A percentile compares a stretch with the other conserved stretches of the same genome.
Evolutionary conservation across 495 filamentous ascomycete genomes (phyloP).

Genomic region (Penicillium canariense): DNA sequence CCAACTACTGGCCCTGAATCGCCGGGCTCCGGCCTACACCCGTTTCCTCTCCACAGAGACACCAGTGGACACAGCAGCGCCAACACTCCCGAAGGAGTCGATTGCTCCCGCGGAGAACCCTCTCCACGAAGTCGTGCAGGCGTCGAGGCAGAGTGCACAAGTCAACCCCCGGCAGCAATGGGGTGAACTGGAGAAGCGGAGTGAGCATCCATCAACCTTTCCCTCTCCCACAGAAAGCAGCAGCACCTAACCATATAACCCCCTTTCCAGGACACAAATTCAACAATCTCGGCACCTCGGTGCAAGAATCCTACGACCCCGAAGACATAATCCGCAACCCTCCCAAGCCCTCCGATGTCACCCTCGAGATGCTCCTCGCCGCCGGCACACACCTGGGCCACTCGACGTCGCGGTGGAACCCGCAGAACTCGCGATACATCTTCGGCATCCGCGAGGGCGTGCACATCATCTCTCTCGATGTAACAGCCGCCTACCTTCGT

Average conservation of each 20-base stretch:
- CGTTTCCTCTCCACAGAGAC: slow-evolving; percentile 40
- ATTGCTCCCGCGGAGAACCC: slow-evolving; percentile 14
- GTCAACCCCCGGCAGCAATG: slow-evolving; percentile 6
- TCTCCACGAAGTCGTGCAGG: slow-evolving; percentile 15
- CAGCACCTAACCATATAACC: not conserved
- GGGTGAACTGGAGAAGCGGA: slow-evolving; percentile 12
- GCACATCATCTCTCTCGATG: slow-evolving; percentile 90
- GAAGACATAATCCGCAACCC: slow-evolving; percentile 66
- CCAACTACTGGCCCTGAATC: slow-evolving; percentile 41
- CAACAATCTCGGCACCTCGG: slow-evolving; percentile 29
- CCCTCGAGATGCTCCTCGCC: slow-evolving; percentile 89
- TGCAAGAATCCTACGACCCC: slow-evolving; percentile 57
- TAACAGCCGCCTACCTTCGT: slow-evolving; percentile 81
- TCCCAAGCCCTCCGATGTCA: slow-evolving; percentile 72
- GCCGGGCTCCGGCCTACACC: slow-evolving; percentile 34
- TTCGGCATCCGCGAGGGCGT: slow-evolving; percentile 85
- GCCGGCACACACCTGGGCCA: slow-evolving; percentile 90
- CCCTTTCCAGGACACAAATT: slow-evolving; percentile 30
- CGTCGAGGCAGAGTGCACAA: slow-evolving; percentile 4
- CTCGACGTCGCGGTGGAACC: slow-evolving; percentile 91
- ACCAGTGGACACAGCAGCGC: slow-evolving; percentile 28
- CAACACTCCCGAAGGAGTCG: slow-evolving; percentile 14
- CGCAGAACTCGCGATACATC: slow-evolving; percentile 91
- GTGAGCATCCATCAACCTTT: slow-evolving; percentile 18
- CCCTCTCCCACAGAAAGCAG: not conserved